These are phyloP conservation scores for Coemansia sp. DNA, from an alignment of 192 early-diverging fungal species.

Conservation along the genomic window DNA sequence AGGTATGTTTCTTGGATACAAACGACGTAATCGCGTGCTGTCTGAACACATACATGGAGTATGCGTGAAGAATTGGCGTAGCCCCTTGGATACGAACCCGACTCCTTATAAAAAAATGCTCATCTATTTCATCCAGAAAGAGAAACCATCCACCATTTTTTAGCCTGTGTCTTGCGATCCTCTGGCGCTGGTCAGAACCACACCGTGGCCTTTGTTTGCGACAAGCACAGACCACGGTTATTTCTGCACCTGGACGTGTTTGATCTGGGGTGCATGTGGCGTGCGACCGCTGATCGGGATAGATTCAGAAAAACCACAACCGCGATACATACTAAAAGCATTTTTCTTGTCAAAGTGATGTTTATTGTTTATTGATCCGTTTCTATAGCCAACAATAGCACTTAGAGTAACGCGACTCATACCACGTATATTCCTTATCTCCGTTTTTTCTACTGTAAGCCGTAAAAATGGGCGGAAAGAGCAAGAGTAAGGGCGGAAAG, in stretches of 20 bases:
- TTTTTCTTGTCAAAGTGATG: background rate
- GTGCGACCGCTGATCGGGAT: conserved; percentile 7
- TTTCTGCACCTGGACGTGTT: background rate
- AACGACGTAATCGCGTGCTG: background rate
- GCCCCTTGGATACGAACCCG: background rate
- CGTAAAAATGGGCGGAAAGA: conserved; percentile 25
- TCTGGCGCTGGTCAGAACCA: too few relatives aligned
- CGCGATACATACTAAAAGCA: background rate
- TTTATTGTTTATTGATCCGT: background rate
- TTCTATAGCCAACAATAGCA: conserved; percentile 5
- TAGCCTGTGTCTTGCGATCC: too few relatives aligned
- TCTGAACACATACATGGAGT: background rate
- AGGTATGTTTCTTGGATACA: background rate
- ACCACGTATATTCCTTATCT: background rate
- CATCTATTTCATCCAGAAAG: background rate
- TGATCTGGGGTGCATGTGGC: background rate
- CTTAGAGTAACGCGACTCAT: background rate
- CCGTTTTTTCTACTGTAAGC: background rate
- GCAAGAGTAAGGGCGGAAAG: conserved; percentile 37
- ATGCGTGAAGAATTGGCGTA: too few relatives aligned
- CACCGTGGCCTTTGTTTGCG: background rate
- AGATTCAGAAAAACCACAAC: background rate
- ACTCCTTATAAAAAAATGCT: background rate
- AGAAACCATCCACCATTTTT: background rate
- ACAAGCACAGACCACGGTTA: background rate